Base-by-base conservation (phyloP, 257 asterid species). In the Eucommia ulmoides region DNA sequence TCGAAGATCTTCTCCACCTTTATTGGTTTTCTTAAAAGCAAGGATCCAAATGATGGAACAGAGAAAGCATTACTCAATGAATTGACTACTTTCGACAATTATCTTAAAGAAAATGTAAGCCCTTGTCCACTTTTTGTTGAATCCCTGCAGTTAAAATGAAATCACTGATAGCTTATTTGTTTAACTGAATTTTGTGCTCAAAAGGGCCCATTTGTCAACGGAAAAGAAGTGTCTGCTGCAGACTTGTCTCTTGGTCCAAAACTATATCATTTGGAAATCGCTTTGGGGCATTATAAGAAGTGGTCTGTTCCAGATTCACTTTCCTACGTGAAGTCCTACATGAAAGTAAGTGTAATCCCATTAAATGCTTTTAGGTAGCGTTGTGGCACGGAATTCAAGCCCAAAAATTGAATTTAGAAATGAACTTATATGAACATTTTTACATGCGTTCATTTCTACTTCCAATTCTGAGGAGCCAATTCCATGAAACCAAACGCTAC, bases 161-260 rank as follows among this genome's bases (percentile, higher is more conserved):
- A n/a, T n/a, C n/a, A n/a, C n/a, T n/a, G n/a, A n/a, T n/a, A n/a
- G n/a, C n/a, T n/a, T n/a, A n/a, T n/a, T n/a, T n/a, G n/a, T n/a
- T n/a, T n/a, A n/a, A n/a, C n/a, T n/a, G n/a, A n/a, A n/a, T n/a
- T n/a, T n/a, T n/a, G n/a, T n/a, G n/a, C n/a, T n/a, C n/a, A n/a
- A 35, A 45, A 91, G 98, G 95, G 96, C 22, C 88, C 93, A 3
- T 69, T 78, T 64, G 78, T 91, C 70, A 80, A 77, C 8, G 96
- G 96, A 54, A 59, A 75, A 42, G 71, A 25, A 52, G 65, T 91
- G 52, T 85, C 98, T 50, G 87, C 93, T 8, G 92, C 93, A 1
- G 98, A 89, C 68, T 75, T 89, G 75, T 85, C 96, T 18, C 93
- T 89, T 50, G 98, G 88, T 46, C 98, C 98, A 18, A 89, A 89